phyloP scores from a whole-genome alignment of 73 alveolate species.

The Paramecium pentaurelia region DNA sequence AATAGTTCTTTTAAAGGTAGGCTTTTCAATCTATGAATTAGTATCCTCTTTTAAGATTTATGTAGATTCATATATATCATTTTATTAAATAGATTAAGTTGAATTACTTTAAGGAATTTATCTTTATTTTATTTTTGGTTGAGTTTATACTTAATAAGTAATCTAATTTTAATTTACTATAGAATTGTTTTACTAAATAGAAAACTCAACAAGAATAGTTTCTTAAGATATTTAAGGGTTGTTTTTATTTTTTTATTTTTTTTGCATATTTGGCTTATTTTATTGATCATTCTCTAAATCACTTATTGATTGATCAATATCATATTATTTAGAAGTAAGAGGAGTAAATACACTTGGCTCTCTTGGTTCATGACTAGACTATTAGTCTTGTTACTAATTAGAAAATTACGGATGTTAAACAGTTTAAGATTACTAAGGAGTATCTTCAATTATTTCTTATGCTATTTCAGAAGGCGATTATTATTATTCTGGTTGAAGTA shows the following conservation, averaged over 20 bases:
- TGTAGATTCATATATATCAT: neutral
- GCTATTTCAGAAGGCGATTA: neutral
- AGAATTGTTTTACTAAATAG: neutral
- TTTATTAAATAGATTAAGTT: neutral
- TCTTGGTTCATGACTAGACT: neutral
- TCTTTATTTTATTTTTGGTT: neutral
- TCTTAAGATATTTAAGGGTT: neutral
- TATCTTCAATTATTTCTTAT: neutral
- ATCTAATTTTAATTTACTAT: neutral
- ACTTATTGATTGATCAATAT: neutral
- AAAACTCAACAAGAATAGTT: neutral
- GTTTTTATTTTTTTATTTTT: neutral
- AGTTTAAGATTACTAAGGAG: neutral
- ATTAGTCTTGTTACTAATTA: neutral
- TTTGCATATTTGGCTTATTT: neutral
- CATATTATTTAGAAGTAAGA: neutral
- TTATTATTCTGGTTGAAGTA: neutral
- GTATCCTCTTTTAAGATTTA: neutral
- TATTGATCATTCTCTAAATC: neutral
- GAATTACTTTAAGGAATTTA: neutral
- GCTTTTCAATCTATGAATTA: neutral
- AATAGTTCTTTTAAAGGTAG: neutral
- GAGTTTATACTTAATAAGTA: neutral
- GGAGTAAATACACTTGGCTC: neutral
- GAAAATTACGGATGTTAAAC: neutral